Conservation (phyloP, 2,329 filamentous ascomycete genomes). For the Fusarium siculi region DNA sequence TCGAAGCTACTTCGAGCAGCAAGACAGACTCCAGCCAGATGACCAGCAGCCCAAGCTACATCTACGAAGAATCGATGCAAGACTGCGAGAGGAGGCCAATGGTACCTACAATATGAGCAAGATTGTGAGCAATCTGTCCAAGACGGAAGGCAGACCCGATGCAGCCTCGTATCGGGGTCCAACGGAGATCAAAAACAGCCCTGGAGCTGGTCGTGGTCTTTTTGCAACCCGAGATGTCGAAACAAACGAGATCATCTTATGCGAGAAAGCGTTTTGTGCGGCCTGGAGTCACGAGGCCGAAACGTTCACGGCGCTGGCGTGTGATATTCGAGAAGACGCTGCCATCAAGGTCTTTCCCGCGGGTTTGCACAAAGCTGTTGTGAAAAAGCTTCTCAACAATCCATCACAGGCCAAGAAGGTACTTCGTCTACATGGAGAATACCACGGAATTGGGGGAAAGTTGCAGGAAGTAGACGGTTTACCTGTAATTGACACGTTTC, state of each 20-base stretch:
- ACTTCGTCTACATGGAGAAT: conserved; percentile 43
- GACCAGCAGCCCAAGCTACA: conserved; percentile 33
- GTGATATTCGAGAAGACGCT: conserved; percentile 45
- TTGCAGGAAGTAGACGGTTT: conserved; percentile 41
- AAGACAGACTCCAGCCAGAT: conserved; percentile 38
- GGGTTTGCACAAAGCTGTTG: conserved; percentile 45
- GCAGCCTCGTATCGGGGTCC: conserved; percentile 42
- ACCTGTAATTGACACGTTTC: conserved; percentile 46
- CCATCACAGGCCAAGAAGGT: conserved; percentile 38
- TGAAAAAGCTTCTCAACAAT: conserved; percentile 44
- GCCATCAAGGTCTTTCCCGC: conserved; percentile 46
- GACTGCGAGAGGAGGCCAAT: conserved; percentile 40
- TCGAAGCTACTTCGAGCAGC: conserved; percentile 38
- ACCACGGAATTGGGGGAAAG: conserved; percentile 35
- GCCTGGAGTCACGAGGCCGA: conserved; percentile 47
- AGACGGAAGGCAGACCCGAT: conserved; percentile 45
- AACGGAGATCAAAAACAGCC: conserved; percentile 44
- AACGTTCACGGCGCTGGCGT: conserved; percentile 46
- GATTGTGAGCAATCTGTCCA: conserved; percentile 37
- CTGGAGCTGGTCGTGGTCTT: conserved; percentile 49
- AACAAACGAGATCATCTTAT: conserved; percentile 46
- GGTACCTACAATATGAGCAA: conserved; percentile 41
- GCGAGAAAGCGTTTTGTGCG: conserved; percentile 50
- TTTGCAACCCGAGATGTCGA: conserved; percentile 49
- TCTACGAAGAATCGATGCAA: conserved; percentile 31